Conservation (phyloP, 2,329 filamentous ascomycete genomes). For the Pseudocercospora cruenta region DNA sequence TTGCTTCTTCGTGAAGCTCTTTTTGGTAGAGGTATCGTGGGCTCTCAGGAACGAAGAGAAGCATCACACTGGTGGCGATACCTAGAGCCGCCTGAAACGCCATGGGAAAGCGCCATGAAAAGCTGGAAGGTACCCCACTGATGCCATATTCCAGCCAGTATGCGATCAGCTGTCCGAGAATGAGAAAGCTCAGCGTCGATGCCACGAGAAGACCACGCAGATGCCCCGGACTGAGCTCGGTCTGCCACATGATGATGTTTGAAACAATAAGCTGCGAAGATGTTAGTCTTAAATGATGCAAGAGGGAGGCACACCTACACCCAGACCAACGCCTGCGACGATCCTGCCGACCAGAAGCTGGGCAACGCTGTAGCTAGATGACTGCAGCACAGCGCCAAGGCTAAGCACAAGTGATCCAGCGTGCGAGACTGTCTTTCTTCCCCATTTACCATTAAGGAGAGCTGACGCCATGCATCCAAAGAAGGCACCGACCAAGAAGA, state of each 20-base stretch:
- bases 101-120: constrained; percentile 10
- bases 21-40: constrained; percentile 6
- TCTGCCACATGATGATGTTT: constrained; percentile 19
- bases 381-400: constrained; percentile 12
- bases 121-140: background rate
- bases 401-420: constrained; percentile 11
- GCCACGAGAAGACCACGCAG: constrained; percentile 14
- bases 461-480: constrained; percentile 7
- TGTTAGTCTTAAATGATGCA: background rate
- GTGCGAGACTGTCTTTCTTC: constrained; percentile 10
- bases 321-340: constrained; percentile 1
- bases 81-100: background rate
- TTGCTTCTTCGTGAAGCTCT: constrained; percentile 4
- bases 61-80: background rate
- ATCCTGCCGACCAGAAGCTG: constrained; percentile 15
- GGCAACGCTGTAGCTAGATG: constrained; percentile 12
- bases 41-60: background rate
- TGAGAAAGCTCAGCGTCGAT: constrained; percentile 10
- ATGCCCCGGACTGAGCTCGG: constrained; percentile 12
- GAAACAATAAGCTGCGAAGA: background rate
- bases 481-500: constrained; percentile 9
- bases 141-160: constrained; percentile 20
- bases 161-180: constrained; percentile 14
- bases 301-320: background rate
- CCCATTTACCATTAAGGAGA: constrained; percentile 10